Base-by-base conservation (phyloP, 768 basidiomycete species). In the Hortiboletus campestris region DNA sequence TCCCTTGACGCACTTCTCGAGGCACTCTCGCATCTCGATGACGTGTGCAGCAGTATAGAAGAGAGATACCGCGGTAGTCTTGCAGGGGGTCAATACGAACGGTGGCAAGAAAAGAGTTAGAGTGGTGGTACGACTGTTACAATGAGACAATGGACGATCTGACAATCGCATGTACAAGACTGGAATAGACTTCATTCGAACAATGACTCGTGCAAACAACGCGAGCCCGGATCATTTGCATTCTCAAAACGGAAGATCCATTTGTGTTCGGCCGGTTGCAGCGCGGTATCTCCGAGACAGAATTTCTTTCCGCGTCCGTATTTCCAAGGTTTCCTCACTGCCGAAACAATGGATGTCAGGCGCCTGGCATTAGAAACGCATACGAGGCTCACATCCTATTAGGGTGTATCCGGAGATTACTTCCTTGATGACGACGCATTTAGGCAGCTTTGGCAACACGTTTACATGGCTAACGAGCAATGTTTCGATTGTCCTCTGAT, bases 1-100 rank as follows among this genome's bases (percentile, higher is more conserved):
- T 92, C 96, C 0, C 74, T 95, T 16, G 80, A 84, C 14, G 89
- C 93, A 2, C 80, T 98, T 31, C 76, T 92, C 46, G 78, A 79
- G 32, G 93, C 92, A 0, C 79, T 98, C 35, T 74, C 77, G 14
- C 83, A 93, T 68, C 81, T 98, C 31, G 91, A 95, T 57, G 78
- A 83, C 43, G 78, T 95, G 2, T 91, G 88, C 63, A 80, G 76
- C 35, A 78, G 85, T 4, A 79, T 95, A 20, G 85, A 89, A 56
- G 83, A 84, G 14, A 77, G 76, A 32, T 97, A 95, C 63, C 73
- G 76, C 12, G 69, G 68, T 3, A 89, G 86, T 64, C 72, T 94
- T 20, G 67, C 73, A 56, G 68, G 71, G 28, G 83, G 78, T 44
- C 67, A 74, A 25, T 86, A 79, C 59, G 85, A 89, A 64, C 75